These are phyloP conservation scores for Warburgia ugandensis DNA, from an alignment of 164 flowering plant species.

Conservation along the genomic window DNA sequence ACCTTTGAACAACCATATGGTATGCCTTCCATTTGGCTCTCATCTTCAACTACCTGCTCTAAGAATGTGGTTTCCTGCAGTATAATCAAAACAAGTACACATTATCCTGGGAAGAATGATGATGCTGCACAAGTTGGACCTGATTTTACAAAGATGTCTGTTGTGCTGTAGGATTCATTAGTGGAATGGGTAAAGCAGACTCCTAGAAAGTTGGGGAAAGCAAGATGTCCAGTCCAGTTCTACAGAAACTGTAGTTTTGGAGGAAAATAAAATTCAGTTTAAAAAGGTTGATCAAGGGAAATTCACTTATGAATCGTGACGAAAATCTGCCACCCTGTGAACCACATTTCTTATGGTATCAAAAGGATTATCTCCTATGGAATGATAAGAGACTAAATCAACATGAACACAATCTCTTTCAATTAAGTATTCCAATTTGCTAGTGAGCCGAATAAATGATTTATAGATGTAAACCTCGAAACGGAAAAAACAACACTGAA, in stretches of 20 bases:
- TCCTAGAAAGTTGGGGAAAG: not conserved
- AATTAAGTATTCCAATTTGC: no score
- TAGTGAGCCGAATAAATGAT: no score
- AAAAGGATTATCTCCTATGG: no score
- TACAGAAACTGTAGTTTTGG: not conserved
- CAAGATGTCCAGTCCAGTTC: not conserved
- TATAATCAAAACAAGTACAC: conserved; percentile 1
- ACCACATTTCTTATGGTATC: no score
- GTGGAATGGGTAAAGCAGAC: not conserved
- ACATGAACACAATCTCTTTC: no score
- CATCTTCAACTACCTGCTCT: conserved; percentile 90
- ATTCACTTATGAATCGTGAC: no score
- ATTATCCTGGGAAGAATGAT: not conserved
- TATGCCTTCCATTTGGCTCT: conserved; percentile 82
- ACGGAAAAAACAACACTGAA: no score
- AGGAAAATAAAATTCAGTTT: no score
- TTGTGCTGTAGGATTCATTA: not conserved
- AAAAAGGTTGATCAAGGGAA: no score
- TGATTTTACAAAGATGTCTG: not conserved
- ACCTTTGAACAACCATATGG: conserved; percentile 56
- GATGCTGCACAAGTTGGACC: not conserved
- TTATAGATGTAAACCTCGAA: no score
- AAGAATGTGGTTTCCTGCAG: conserved; percentile 88
- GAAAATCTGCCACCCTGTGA: no score
- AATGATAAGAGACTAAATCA: no score